phyloP scores from a whole-genome alignment of 169 alveolate genomes.

The Cryptosporidium baileyi region DNA sequence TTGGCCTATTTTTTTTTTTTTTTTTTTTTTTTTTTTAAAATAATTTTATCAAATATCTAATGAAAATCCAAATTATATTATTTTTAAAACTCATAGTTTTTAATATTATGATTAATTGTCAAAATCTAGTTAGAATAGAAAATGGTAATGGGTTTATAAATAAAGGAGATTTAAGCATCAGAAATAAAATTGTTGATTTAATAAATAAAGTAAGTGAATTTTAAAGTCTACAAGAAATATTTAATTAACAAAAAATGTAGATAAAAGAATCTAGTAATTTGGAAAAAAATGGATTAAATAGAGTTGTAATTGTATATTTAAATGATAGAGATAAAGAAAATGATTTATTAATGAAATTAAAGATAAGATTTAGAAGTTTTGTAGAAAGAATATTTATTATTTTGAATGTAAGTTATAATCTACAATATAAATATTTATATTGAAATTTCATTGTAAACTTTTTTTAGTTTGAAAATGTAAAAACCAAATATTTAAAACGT shows the following conservation, averaged over 20 bases:
- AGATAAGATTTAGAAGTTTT: conserved; percentile 1
- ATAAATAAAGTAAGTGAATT: conserved; percentile 21
- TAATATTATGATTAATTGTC: background rate
- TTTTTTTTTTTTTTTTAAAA: no score
- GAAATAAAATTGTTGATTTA: background rate
- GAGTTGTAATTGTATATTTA: conserved; percentile 23
- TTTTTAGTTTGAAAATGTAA: no score
- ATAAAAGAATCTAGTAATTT: background rate
- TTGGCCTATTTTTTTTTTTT: no score
- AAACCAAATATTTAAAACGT: conserved; percentile 19
- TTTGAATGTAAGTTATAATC: background rate
- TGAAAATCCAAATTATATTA: background rate
- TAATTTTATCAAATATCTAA: no score
- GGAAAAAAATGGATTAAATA: background rate
- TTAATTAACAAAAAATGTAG: background rate
- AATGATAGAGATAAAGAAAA: background rate
- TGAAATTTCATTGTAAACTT: no score
- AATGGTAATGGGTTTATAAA: background rate
- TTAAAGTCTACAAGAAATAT: background rate
- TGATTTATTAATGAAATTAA: conserved; percentile 9
- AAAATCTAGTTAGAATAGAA: conserved; percentile 26
- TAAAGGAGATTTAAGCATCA: background rate
- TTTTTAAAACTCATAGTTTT: background rate
- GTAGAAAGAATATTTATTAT: conserved; percentile 9
- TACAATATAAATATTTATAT: background rate